Base-by-base conservation (phyloP, 805 yeast genomes). In the Starmerella stellata region DNA sequence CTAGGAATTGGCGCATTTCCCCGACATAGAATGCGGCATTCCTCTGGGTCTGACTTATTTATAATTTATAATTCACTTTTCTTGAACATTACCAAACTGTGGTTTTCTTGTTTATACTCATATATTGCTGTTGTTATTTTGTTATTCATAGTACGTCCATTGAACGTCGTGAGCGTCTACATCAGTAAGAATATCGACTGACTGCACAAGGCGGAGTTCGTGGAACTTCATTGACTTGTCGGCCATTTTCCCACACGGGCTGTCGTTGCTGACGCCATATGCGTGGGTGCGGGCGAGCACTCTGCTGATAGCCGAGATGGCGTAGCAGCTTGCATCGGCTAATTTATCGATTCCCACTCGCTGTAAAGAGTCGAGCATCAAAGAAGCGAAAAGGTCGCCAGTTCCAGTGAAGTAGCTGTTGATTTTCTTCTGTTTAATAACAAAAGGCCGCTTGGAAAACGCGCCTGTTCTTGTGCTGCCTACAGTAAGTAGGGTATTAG, bases 401-500 rank as follows among this genome's bases (percentile, higher is more conserved):
- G 90, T 93, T 1, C 96, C 96, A 0, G 95, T 81, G 59, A 85
- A 87, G 55, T 87, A 82, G 4, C 87, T 75, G 39, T 75, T 72
- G 31, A 81, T 69, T 27, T 65, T 62, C 2, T 79, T 77, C 13
- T 78, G 65, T 46, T 65, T 64, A 49, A 69, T 73, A 35, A 54
- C 60, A 38, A 58, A 44, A 1, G 60, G 52, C 16, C 35, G 24
- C 16, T 34, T 35, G 24, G 3, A 13, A n/a, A n/a, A n/a, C 15
- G 30, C 37, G 17, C 14, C 20, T 3, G 37, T 21, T 40, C 28
- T 17, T 4, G 66, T 51, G 1, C 73, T 68, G 9, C 69, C 64
- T 13, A 70, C 66, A 16, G 71, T 62, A 41, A 61, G 58, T n/a
- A 68, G 51, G 16, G 37, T 45, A 37, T 46, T 43, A 11, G 48